Evolutionary conservation across 306 rosid species (phyloP).

Genomic region (Sicyos baderoa): DNA sequence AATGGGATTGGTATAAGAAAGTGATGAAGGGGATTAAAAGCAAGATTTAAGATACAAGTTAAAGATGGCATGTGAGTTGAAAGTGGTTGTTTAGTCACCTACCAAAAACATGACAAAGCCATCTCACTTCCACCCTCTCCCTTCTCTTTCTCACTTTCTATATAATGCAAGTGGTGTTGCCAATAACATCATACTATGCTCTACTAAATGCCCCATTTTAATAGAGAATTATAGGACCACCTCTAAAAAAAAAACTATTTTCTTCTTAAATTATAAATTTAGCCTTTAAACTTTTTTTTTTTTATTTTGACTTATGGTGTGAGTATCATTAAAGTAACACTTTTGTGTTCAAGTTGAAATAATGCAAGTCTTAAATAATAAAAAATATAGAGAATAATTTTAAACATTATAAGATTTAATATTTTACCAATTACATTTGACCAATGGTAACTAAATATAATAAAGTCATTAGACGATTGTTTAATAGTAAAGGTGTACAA

Average conservation of each 20-base stretch:
- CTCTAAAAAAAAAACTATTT: background rate
- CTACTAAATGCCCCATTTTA: conserved; percentile 14
- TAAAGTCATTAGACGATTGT: too few relatives aligned
- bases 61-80: conserved; percentile 51
- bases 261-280: background rate
- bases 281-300: background rate
- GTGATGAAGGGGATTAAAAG: conserved; percentile 29
- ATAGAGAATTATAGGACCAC: background rate
- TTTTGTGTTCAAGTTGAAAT: background rate
- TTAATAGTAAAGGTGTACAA: too few relatives aligned
- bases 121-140: conserved; percentile 37
- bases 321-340: background rate
- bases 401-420: too few relatives aligned
- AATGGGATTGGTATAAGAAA: conserved; percentile 30
- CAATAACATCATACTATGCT: conserved; percentile 9
- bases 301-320: background rate
- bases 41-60: conserved; percentile 35
- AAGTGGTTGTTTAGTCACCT: conserved; percentile 98
- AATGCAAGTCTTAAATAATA: too few relatives aligned
- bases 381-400: too few relatives aligned
- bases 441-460: too few relatives aligned
- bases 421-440: too few relatives aligned
- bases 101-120: conserved; percentile 73
- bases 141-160: conserved; percentile 29
- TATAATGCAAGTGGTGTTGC: conserved; percentile 14